A percentile compares a stretch with the other conserved stretches of the same genome.
These are phyloP conservation scores for Fomitopsis pulvina DNA, from an alignment of 768 basidiomycete species.

Conservation along the genomic window DNA sequence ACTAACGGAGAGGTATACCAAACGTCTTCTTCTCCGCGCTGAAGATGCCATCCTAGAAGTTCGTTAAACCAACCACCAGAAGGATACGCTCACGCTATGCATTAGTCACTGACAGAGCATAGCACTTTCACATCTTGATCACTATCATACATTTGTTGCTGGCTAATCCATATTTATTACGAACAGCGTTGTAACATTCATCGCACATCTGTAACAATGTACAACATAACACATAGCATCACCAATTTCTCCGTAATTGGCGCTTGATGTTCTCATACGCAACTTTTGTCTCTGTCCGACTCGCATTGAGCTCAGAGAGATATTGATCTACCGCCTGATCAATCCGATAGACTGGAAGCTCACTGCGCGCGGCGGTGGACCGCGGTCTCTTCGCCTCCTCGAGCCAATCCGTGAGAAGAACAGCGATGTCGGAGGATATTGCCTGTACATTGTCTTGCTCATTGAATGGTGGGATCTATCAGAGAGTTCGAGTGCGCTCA, in stretches of 20 bases:
- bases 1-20: slow-evolving; percentile 51
- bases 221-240: slow-evolving; percentile 13
- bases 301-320: slow-evolving; percentile 58
- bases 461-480: slow-evolving; percentile 77
- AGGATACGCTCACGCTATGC: too few species aligned
- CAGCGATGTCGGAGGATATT: slow-evolving; percentile 75
- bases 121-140: not conserved
- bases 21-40: slow-evolving; percentile 58
- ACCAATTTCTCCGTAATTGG: slow-evolving; percentile 69
- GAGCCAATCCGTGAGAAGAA: slow-evolving; percentile 77
- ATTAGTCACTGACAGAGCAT: too few species aligned
- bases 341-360: slow-evolving; percentile 75
- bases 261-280: slow-evolving; percentile 68
- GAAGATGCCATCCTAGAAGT: slow-evolving; percentile 82
- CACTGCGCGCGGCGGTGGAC: slow-evolving; percentile 50
- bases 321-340: slow-evolving; percentile 72
- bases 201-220: not conserved
- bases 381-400: slow-evolving; percentile 71
- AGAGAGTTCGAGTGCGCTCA: slow-evolving; percentile 4
- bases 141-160: not conserved
- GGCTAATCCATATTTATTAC: not conserved
- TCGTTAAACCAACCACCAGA: slow-evolving; percentile 3
- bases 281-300: slow-evolving; percentile 52
- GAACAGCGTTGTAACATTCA: too few species aligned
- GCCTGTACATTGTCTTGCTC: slow-evolving; percentile 73